Conservation (phyloP, 176 grass and related monocot species). For the Tillandsia fasciculata region DNA sequence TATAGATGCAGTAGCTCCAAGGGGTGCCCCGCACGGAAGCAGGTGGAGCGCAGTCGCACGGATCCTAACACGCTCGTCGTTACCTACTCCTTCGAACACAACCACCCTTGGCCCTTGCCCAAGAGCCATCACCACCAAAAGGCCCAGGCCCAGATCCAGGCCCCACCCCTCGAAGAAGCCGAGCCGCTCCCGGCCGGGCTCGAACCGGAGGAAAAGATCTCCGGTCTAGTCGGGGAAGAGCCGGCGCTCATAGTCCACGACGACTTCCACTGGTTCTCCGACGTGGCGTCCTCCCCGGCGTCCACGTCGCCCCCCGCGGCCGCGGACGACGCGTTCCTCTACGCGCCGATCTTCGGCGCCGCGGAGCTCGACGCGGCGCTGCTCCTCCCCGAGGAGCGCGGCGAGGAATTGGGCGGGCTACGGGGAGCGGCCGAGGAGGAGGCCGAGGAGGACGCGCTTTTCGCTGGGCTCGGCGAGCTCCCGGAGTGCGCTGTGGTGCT, state of each 20-base stretch:
- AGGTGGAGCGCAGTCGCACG: constrained; percentile 18
- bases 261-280: constrained; percentile 71
- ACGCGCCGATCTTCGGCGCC: constrained; percentile 41
- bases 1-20: constrained; percentile 28
- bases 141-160: neutral
- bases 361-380: constrained; percentile 13
- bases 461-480: constrained; percentile 65
- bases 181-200: neutral
- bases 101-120: constrained; percentile 16
- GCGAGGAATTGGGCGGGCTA: constrained; percentile 18
- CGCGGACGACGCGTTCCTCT: constrained; percentile 42
- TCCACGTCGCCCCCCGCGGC: constrained; percentile 34
- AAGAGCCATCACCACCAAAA: constrained; percentile 3
- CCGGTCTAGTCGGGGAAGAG: constrained; percentile 12
- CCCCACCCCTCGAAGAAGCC: neutral
- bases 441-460: constrained; percentile 59
- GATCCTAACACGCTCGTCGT: constrained; percentile 16
- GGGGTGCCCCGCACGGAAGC: constrained; percentile 27
- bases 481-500: constrained; percentile 84
- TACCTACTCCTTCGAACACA: constrained; percentile 26
- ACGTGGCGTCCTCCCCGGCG: constrained; percentile 38
- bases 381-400: constrained; percentile 40
- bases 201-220: constrained; percentile 15
- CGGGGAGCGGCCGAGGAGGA: constrained; percentile 1
- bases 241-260: constrained; percentile 35